phyloP scores from a whole-genome alignment of 2,329 filamentous ascomycete species.

The Alternaria sp. region DNA sequence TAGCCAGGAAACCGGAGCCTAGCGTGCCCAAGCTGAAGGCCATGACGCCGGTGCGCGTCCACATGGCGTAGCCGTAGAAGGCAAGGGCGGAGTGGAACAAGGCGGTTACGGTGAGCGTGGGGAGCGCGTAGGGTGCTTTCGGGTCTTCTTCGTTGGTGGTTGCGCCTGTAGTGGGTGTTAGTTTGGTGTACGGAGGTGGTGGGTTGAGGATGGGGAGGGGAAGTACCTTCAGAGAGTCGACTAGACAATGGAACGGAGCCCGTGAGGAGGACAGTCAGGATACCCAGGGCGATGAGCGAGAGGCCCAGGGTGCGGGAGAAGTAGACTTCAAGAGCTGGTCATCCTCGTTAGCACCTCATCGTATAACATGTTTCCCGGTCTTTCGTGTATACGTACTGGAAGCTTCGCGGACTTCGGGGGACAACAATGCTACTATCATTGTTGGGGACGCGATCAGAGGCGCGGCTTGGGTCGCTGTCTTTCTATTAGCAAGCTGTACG shows the following conservation, averaged over 20 bases:
- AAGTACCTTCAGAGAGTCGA: slow-evolving; percentile 45
- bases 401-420: slow-evolving; percentile 62
- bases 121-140: slow-evolving; percentile 61
- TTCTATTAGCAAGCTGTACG: slow-evolving; percentile 11
- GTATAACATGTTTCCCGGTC: not conserved
- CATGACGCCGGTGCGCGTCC: slow-evolving; percentile 61
- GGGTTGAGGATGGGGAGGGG: not conserved
- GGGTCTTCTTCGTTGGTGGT: slow-evolving; percentile 46
- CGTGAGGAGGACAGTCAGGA: slow-evolving; percentile 71
- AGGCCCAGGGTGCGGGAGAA: slow-evolving; percentile 75
- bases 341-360: not conserved
- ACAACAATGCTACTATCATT: slow-evolving; percentile 66
- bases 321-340: slow-evolving; percentile 70
- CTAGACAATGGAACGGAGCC: slow-evolving; percentile 71
- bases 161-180: slow-evolving; percentile 30
- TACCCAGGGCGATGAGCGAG: slow-evolving; percentile 68
- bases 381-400: slow-evolving; percentile 54
- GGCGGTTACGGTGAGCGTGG: slow-evolving; percentile 70
- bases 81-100: slow-evolving; percentile 67
- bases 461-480: slow-evolving; percentile 51
- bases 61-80: slow-evolving; percentile 69
- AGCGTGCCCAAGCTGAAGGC: slow-evolving; percentile 67
- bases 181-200: not conserved
- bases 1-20: slow-evolving; percentile 64
- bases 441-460: slow-evolving; percentile 66